Evolutionary conservation across 768 basidiomycete species (phyloP).

Genomic region (Mycena olivaceomarginata): DNA sequence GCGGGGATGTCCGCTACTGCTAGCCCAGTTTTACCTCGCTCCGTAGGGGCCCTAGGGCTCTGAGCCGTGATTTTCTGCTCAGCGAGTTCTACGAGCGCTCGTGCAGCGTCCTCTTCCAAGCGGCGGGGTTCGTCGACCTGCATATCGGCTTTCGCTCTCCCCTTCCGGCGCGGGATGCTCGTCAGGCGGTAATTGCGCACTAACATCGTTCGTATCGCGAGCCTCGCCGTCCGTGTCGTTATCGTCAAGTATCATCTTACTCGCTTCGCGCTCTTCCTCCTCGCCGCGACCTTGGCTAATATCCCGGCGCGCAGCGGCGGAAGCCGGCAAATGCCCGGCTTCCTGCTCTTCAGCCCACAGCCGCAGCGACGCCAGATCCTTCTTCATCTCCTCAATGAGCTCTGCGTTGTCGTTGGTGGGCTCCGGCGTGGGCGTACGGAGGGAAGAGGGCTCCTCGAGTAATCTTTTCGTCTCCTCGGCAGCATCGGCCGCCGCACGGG

Average conservation of each 20-base stretch:
- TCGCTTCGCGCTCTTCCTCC: conserved; percentile 32
- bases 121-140: conserved; percentile 26
- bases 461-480: conserved; percentile 40
- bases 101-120: conserved; percentile 35
- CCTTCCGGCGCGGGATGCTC: conserved; percentile 1
- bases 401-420: conserved; percentile 31
- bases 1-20: not conserved
- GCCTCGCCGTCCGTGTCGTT: conserved; percentile 20
- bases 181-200: not conserved
- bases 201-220: conserved; percentile 2
- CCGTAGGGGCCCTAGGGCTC: not conserved
- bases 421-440: conserved; percentile 31
- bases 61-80: conserved; percentile 25
- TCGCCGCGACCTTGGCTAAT: conserved; percentile 24
- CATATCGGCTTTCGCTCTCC: not conserved
- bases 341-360: conserved; percentile 40
- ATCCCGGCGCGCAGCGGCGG: not conserved
- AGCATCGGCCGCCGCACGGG: conserved; percentile 35
- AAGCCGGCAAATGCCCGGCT: conserved; percentile 23
- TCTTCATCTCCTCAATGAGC: conserved; percentile 37
- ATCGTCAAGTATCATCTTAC: conserved; percentile 24
- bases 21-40: conserved; percentile 9
- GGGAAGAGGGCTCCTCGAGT: conserved; percentile 35
- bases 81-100: conserved; percentile 31
- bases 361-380: conserved; percentile 30